Evolutionary conservation across 2,329 filamentous ascomycete species (phyloP).

Genomic region (Grosmannia penicillata): DNA sequence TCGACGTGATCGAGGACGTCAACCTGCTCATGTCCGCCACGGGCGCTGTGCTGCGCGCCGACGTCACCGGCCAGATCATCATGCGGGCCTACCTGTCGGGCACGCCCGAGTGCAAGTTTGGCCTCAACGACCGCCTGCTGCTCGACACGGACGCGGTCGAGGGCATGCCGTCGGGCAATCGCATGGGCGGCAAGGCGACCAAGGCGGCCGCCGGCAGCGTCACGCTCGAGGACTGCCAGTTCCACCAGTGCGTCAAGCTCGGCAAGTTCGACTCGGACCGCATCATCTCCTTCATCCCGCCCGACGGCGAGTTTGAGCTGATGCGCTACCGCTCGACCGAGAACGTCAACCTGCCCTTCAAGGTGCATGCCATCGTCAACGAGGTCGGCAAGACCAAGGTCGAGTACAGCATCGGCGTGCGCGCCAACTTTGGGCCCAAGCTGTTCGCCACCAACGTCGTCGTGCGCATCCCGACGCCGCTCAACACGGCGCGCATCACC

Average conservation of each 20-base stretch:
- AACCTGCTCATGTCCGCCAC: conserved; percentile 98
- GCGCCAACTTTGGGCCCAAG: conserved; percentile 91
- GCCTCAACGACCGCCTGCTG: conserved; percentile 85
- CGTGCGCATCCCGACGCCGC: conserved; percentile 82
- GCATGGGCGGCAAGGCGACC: conserved; percentile 72
- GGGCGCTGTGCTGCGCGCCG: conserved; percentile 83
- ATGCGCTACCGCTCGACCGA: conserved; percentile 98
- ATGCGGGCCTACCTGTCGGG: conserved; percentile 97
- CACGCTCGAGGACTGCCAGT: conserved; percentile 93
- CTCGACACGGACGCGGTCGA: conserved; percentile 63
- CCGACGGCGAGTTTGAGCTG: conserved; percentile 94
- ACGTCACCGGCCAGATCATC: conserved; percentile 93
- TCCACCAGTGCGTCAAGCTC: conserved; percentile 96
- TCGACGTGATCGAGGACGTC: conserved; percentile 97
- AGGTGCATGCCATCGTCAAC: conserved; percentile 96
- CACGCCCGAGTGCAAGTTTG: conserved; percentile 97
- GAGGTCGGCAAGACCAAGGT: conserved; percentile 95
- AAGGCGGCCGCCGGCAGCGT: conserved; percentile 92
- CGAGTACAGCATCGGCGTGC: conserved; percentile 95
- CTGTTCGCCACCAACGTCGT: conserved; percentile 95
- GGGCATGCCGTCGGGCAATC: conserved; percentile 58
- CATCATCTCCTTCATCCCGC: conserved; percentile 93
- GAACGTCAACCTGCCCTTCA: conserved; percentile 97
- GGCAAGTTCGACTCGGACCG: conserved; percentile 93
- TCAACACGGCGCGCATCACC: conserved; percentile 89